Evolutionary conservation across 345 rosid genomes (phyloP), one percentile per base, ranked within the genome.

Genomic region (Anacardium occidentale): DNA sequence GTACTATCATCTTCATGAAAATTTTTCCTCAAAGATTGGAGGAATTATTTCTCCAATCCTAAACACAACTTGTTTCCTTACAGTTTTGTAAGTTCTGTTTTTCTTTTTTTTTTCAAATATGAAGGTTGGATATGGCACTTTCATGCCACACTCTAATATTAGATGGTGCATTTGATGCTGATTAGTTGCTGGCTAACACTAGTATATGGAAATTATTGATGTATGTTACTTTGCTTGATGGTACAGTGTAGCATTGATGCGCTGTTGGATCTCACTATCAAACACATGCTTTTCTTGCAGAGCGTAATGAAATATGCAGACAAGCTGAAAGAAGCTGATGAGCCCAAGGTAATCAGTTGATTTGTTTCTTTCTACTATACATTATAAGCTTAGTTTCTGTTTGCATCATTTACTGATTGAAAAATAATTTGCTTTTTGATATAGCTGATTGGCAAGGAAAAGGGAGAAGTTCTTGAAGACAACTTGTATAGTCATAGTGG

Each of bases 261-360:
- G 61, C 77, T 95, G 82, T 82, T 95, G 80, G 96, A 88, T 70
- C 84, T 83, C 62, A 95, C 99, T 9, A 82, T 95, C 78, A 88
- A 87, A 68, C 86, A 95, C 85, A 84, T 92, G 91, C 81, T 87
- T 75, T 95, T 92, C 90, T 86, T 95, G 88, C 97, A 92, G 86
- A 87, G 91, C 62, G 76, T 91, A 21, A 86, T 89, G 44, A 91
- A 92, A 77, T 80, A 87, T 70, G 94, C 96, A 2, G 97, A 95
- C 70, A 85, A 85, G 87, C 89, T 95, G 71, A 88, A 84, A 77
- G 84, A 77, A 77, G 83, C 83, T 60, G 81, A 83, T 70, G 84
- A 82, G 70, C 81, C 96, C 12, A 92, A 88, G 94, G 98, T 88
- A 79, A 79, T 25, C 13, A 20, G 47, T 68, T 73, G 26, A 50